Evolutionary conservation across 805 yeast genomes (phyloP).

Genomic region (Candida palmyrensis): DNA sequence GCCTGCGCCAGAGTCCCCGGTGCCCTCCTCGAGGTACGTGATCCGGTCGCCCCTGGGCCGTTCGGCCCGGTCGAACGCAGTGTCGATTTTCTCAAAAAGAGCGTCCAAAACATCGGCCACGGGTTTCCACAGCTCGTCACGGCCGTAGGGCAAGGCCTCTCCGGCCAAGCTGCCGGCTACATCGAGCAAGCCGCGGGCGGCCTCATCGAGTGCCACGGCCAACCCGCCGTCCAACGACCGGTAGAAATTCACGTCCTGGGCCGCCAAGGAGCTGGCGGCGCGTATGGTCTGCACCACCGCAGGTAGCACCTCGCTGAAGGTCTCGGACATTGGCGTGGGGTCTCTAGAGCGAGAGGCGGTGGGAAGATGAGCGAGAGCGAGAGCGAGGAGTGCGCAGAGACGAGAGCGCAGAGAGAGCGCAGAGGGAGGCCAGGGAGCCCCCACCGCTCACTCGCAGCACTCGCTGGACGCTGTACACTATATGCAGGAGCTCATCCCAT

Average conservation of each 20-base stretch:
- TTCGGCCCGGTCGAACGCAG: conserved; percentile 48
- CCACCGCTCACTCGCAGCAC: too few relatives aligned
- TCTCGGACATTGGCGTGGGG: neutral
- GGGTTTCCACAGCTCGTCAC: conserved; percentile 53
- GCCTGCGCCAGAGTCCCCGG: conserved; percentile 16
- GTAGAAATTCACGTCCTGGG: conserved; percentile 78
- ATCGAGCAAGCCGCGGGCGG: conserved; percentile 39
- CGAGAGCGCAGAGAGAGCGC: too few relatives aligned
- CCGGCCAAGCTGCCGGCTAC: conserved; percentile 40
- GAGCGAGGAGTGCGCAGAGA: too few relatives aligned
- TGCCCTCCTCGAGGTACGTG: conserved; percentile 49
- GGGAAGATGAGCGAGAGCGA: too few relatives aligned
- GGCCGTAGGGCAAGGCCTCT: conserved; percentile 31
- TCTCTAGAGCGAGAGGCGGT: neutral
- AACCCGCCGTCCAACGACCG: conserved; percentile 52
- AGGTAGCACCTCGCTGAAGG: conserved; percentile 29
- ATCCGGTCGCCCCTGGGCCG: conserved; percentile 14
- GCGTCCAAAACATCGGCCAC: conserved; percentile 61
- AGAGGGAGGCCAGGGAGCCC: too few relatives aligned
- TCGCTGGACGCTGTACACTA: too few relatives aligned
- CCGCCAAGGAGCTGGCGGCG: conserved; percentile 62
- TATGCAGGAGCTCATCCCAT: conserved; percentile 3
- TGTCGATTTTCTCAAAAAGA: conserved; percentile 72
- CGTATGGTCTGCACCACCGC: conserved; percentile 55
- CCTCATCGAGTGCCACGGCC: conserved; percentile 30